Evolutionary conservation across 1,284 basidiomycete species (phyloP).

Genomic region (Ustilago bromivora): DNA sequence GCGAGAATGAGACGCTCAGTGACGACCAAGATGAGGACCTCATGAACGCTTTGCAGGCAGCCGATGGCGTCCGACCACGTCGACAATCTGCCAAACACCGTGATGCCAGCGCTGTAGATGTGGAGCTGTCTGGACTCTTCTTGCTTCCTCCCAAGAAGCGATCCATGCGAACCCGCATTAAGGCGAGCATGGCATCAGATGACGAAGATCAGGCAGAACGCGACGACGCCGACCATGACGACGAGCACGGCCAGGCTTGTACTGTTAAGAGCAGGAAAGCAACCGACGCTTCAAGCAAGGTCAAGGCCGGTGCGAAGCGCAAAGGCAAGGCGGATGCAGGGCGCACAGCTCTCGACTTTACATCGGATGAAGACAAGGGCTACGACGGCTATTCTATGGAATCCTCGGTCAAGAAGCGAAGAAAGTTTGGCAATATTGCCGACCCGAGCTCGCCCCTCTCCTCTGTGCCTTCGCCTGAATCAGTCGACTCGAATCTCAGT

Average conservation of each 20-base stretch:
- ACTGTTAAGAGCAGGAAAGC: constrained; percentile 11
- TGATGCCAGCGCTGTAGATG: constrained; percentile 19
- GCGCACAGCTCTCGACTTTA: constrained; percentile 18
- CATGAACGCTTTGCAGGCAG: constrained; percentile 31
- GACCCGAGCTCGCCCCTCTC: constrained; percentile 53
- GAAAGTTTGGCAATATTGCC: constrained; percentile 46
- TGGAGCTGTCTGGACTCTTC: constrained; percentile 40
- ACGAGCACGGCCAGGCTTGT: constrained; percentile 4
- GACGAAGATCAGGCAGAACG: constrained; percentile 19
- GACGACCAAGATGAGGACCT: constrained; percentile 60
- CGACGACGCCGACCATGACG: constrained; percentile 11
- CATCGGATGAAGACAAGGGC: constrained; percentile 30
- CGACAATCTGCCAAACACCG: constrained; percentile 11
- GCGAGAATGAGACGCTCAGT: constrained; percentile 41
- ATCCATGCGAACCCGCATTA: constrained; percentile 61
- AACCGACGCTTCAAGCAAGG: constrained; percentile 9
- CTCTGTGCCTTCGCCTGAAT: constrained; percentile 44
- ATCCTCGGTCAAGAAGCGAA: constrained; percentile 46
- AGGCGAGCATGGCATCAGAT: constrained; percentile 45
- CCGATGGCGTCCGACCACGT: constrained; percentile 18
- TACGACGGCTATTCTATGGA: constrained; percentile 17
- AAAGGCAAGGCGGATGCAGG: constrained; percentile 27
- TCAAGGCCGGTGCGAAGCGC: constrained; percentile 23
- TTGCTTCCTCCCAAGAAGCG: constrained; percentile 66
- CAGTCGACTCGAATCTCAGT: constrained; percentile 25